Conservation (phyloP, 2,329 filamentous ascomycete species). For the Fusarium foetens region DNA sequence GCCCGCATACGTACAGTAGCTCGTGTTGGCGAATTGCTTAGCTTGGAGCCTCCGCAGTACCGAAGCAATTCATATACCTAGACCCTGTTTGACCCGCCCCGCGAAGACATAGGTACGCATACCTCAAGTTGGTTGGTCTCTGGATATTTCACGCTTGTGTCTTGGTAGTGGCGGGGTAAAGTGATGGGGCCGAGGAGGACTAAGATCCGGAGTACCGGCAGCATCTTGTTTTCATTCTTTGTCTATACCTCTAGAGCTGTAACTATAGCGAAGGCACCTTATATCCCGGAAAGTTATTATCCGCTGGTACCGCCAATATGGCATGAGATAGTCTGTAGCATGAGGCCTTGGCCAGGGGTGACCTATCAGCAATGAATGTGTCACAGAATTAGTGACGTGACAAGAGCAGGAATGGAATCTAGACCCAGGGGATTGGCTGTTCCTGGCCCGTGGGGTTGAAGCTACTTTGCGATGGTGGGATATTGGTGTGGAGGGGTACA, state of each 20-base stretch:
- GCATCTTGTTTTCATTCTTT: background rate
- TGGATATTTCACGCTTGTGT: conserved; percentile 12
- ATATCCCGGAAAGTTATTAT: background rate
- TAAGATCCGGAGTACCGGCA: conserved; percentile 23
- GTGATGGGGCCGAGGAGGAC: conserved; percentile 9
- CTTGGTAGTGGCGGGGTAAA: conserved; percentile 41
- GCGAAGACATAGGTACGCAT: conserved; percentile 8
- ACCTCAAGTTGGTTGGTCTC: background rate
- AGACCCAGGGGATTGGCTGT: conserved; percentile 11
- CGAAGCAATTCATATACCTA: conserved; percentile 30
- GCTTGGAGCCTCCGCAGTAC: conserved; percentile 34
- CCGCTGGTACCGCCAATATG: background rate
- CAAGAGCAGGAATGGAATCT: background rate
- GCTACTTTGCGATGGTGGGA: conserved; percentile 1
- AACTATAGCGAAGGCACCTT: background rate
- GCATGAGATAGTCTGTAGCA: conserved; percentile 18
- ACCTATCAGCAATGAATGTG: conserved; percentile 30
- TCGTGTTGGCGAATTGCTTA: conserved; percentile 17
- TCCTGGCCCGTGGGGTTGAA: conserved; percentile 9
- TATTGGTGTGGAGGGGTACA: conserved; percentile 34
- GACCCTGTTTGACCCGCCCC: conserved; percentile 11
- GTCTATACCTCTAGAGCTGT: background rate
- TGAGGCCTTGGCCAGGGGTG: conserved; percentile 3
- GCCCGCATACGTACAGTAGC: conserved; percentile 23
- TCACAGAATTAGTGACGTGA: conserved; percentile 31